Conservation (phyloP, 805 yeast genomes). For the Lipomyces oligophaga region DNA sequence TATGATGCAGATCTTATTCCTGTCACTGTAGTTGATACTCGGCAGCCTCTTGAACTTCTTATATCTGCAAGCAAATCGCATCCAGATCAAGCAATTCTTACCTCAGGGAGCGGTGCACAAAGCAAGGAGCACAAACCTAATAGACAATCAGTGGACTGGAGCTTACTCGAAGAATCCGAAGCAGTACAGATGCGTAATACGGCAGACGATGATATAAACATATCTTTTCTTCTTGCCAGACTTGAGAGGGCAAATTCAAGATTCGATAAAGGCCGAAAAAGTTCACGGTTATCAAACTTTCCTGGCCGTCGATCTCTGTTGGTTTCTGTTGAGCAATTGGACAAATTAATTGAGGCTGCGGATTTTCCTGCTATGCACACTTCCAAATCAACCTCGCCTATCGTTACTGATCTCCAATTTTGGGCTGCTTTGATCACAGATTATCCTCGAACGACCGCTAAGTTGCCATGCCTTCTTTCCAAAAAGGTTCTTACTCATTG, state of each 20-base stretch:
- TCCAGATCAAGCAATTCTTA: no score
- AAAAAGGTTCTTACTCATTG: conserved; percentile 31
- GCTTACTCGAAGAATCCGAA: conserved; percentile 17
- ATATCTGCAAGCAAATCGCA: no score
- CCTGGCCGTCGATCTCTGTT: conserved; percentile 11
- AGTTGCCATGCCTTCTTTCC: conserved; percentile 34
- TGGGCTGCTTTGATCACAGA: conserved; percentile 39
- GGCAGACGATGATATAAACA: conserved; percentile 2
- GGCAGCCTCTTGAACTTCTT: no score
- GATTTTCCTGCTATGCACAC: conserved; percentile 1
- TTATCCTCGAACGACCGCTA: conserved; percentile 34
- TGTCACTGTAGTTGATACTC: no score
- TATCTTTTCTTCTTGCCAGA: conserved; percentile 25
- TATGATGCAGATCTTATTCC: no score
- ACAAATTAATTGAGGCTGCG: conserved; percentile 14
- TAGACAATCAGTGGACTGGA: conserved; percentile 20
- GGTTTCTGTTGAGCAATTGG: conserved; percentile 14
- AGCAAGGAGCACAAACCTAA: not conserved
- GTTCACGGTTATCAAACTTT: conserved; percentile 7
- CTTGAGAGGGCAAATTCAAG: conserved; percentile 27
- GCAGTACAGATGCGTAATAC: conserved; percentile 9
- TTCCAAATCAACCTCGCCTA: conserved; percentile 2
- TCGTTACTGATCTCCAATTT: conserved; percentile 34
- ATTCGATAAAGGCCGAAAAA: conserved; percentile 25
- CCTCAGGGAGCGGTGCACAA: no score